Percentiles rank a stretch among this genome's conserved stretches.
phyloP scores from a whole-genome alignment of 345 rosid genomes.

The Luvunga scandens region DNA sequence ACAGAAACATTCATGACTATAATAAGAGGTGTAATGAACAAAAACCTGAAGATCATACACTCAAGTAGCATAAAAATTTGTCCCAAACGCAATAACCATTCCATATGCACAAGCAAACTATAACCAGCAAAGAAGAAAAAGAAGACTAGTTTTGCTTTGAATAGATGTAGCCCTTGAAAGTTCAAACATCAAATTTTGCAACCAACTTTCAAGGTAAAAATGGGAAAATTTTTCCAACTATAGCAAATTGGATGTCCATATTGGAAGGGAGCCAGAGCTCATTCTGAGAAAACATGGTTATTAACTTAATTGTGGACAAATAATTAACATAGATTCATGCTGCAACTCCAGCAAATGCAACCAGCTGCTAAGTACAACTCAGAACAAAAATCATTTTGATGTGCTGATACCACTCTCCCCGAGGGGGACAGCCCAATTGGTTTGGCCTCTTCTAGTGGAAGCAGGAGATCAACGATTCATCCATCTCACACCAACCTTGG shows the following conservation, averaged over 20 bases:
- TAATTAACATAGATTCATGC: background rate
- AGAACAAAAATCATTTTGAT: background rate
- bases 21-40: background rate
- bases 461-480: background rate
- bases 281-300: background rate
- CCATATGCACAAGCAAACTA: background rate
- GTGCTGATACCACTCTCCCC: background rate
- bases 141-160: background rate
- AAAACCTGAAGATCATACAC: background rate
- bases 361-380: background rate
- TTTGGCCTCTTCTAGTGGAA: background rate
- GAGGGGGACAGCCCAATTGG: background rate
- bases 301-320: background rate
- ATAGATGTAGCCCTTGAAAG: background rate
- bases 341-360: background rate
- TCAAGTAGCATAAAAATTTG: background rate
- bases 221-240: background rate
- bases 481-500: background rate
- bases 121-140: background rate
- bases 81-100: background rate
- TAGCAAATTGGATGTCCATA: background rate
- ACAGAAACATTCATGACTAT: background rate
- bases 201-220: background rate
- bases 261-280: background rate
- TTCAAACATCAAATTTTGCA: background rate